Percentiles rank a stretch among this genome's conserved stretches.
Conservation (phyloP, 345 rosid genomes). For the Atalantia buxifolia region DNA sequence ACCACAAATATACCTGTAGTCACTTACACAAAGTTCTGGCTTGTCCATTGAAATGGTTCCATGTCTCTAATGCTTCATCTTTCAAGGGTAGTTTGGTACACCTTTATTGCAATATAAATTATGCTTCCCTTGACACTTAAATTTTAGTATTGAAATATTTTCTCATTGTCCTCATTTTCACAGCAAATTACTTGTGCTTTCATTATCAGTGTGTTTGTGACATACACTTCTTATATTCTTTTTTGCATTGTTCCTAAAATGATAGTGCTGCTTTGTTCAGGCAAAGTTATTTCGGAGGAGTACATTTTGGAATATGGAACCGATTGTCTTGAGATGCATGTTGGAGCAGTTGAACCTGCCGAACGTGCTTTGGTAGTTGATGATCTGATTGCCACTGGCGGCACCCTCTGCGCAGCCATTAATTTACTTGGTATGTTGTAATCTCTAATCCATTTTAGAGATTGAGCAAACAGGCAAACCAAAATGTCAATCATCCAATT, state of each 20-base stretch:
- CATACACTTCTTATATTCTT: background rate
- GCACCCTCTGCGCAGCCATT: slow-evolving; percentile 94
- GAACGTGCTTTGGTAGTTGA: slow-evolving; percentile 89
- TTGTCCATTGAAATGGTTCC: background rate
- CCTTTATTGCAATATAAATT: background rate
- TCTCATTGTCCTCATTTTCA: background rate
- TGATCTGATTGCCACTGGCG: slow-evolving; percentile 92
- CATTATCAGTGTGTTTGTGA: background rate
- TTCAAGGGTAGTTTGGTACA: background rate
- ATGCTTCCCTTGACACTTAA: background rate
- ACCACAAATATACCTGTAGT: background rate
- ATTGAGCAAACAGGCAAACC: background rate
- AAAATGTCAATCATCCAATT: background rate
- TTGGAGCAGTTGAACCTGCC: slow-evolving; percentile 74
- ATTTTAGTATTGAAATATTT: background rate
- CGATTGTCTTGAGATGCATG: slow-evolving; percentile 90
- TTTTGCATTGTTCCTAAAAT: background rate
- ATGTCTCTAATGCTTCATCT: background rate
- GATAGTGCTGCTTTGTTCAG: slow-evolving; percentile 27
- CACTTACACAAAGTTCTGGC: background rate
- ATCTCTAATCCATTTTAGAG: background rate
- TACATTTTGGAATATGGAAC: slow-evolving; percentile 83
- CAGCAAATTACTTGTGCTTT: background rate
- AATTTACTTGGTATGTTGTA: slow-evolving; percentile 63
- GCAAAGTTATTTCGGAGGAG: slow-evolving; percentile 82